Evolutionary conservation across 164 flowering plant species (phyloP).

Genomic region (Umbellularia californica): DNA sequence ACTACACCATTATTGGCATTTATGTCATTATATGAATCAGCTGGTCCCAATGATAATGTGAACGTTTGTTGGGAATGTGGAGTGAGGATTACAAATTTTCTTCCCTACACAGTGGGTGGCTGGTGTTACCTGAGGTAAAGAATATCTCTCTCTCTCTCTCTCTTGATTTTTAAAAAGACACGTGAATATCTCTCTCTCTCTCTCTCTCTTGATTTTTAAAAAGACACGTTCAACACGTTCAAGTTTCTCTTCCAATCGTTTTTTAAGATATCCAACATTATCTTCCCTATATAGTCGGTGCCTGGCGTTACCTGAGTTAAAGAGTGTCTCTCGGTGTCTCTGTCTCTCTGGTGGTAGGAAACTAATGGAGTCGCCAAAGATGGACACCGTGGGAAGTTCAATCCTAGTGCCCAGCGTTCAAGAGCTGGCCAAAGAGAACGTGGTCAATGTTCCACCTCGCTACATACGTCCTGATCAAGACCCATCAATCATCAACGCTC

Average conservation of each 20-base stretch:
- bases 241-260: too few species aligned
- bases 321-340: neutral
- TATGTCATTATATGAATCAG: too few species aligned
- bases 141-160: neutral
- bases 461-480: constrained; percentile 29
- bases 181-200: too few species aligned
- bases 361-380: constrained; percentile 2
- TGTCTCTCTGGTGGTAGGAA: neutral
- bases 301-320: neutral
- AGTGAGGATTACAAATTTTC: too few species aligned
- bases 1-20: too few species aligned
- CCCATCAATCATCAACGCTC: neutral
- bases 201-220: too few species aligned
- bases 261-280: too few species aligned
- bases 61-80: too few species aligned
- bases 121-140: neutral
- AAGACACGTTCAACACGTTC: too few species aligned
- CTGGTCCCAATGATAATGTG: too few species aligned
- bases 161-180: too few species aligned
- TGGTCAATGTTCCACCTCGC: constrained; percentile 30
- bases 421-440: constrained; percentile 33
- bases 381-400: constrained; percentile 31
- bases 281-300: neutral
- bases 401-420: constrained; percentile 44
- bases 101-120: too few species aligned